Percentiles rank a stretch among this genome's conserved stretches.
Conservation (phyloP, 2,329 filamentous ascomycete genomes). For the Aquanectria penicillioides region DNA sequence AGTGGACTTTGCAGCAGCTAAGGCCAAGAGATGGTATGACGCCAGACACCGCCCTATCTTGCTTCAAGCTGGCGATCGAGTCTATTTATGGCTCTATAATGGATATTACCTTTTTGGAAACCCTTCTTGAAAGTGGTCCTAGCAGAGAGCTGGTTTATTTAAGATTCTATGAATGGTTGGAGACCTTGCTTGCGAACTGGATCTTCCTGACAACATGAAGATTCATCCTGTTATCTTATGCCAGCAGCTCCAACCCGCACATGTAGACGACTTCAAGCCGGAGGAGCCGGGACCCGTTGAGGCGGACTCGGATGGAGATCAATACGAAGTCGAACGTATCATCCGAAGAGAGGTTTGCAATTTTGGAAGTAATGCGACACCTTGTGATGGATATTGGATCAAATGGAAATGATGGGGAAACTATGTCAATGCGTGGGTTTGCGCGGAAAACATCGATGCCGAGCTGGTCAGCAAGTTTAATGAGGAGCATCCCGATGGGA, state of each 20-base stretch:
- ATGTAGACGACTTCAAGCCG: not conserved
- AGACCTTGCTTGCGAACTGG: conserved; percentile 1
- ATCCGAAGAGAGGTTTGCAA: too few species aligned
- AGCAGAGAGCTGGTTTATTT: not conserved
- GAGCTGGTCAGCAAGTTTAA: too few species aligned
- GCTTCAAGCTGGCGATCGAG: not conserved
- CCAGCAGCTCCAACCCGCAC: not conserved
- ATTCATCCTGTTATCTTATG: conserved; percentile 5
- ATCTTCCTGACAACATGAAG: not conserved
- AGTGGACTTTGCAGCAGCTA: conserved; percentile 7
- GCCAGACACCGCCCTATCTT: not conserved
- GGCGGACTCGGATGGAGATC: too few species aligned
- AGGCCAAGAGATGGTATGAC: conserved; percentile 9
- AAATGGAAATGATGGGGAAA: too few species aligned
- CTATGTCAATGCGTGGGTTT: too few species aligned
- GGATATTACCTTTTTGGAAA: conserved; percentile 2
- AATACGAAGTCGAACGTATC: too few species aligned
- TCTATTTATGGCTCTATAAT: not conserved
- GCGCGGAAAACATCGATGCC: too few species aligned
- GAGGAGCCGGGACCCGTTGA: conserved; percentile 3
- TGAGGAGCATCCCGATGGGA: too few species aligned
- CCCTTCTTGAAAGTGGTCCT: not conserved
- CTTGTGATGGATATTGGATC: too few species aligned
- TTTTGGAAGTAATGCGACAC: too few species aligned
- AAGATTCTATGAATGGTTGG: not conserved